phyloP scores from a whole-genome alignment of 805 yeast species.

The Metschnikowia borealis region DNA sequence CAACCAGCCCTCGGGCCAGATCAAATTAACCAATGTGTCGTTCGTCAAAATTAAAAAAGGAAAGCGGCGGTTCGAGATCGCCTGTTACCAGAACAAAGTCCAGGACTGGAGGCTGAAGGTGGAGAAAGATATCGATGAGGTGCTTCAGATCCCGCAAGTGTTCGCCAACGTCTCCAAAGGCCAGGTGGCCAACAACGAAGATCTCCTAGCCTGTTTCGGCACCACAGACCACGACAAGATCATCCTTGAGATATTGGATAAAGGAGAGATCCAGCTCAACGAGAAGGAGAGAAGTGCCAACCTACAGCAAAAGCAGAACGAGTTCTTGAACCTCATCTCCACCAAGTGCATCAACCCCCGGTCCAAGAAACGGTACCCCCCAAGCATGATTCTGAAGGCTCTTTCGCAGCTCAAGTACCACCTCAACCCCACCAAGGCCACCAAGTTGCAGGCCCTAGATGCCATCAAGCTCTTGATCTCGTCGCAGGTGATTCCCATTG shows the following conservation, averaged over 20 bases:
- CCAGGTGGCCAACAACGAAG: constrained; percentile 84
- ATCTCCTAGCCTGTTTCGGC: constrained; percentile 67
- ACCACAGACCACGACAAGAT: constrained; percentile 71
- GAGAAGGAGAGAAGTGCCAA: constrained; percentile 87
- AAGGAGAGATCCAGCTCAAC: constrained; percentile 92
- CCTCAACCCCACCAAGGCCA: constrained; percentile 64
- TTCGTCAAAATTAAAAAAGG: constrained; percentile 88
- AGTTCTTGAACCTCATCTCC: constrained; percentile 75
- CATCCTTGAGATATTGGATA: constrained; percentile 74
- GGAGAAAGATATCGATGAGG: constrained; percentile 94
- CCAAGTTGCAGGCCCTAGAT: constrained; percentile 87
- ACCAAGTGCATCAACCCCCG: constrained; percentile 90
- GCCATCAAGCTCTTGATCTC: constrained; percentile 76
- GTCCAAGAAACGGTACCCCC: constrained; percentile 87
- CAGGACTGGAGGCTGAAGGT: constrained; percentile 89
- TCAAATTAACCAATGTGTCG: constrained; percentile 90
- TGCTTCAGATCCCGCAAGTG: constrained; percentile 92
- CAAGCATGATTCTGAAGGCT: constrained; percentile 89
- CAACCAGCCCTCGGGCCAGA: constrained; percentile 85
- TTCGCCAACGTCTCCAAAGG: constrained; percentile 93
- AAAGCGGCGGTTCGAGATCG: constrained; percentile 87
- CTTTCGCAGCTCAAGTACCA: constrained; percentile 75
- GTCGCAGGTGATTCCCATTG: constrained; percentile 85
- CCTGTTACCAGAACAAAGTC: constrained; percentile 95
- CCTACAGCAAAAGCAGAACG: constrained; percentile 69